Evolutionary conservation across 129 eudicot genomes (phyloP), one percentile per base, ranked within the genome.

Genomic region (Heracleum sosnowskyi): DNA sequence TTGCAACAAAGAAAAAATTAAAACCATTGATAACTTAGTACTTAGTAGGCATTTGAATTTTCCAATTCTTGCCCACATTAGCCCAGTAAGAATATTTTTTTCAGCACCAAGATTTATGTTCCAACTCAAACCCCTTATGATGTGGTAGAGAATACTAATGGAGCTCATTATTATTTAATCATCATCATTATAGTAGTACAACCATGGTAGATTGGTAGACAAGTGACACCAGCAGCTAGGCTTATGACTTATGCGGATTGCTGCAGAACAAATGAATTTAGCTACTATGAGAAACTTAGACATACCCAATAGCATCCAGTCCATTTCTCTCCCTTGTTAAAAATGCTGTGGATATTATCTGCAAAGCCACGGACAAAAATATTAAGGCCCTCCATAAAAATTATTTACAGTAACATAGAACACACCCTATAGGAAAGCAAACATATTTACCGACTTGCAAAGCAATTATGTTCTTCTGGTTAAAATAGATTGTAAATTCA

Each of bases 231-330:
- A 7, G 18, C 11, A 28, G 55, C 55, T 42, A 28, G 35, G 33
- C 13, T 31, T 8, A 73, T 13, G 33, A 22, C 13, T 31, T 8
- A 73, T 13, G 33, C 9, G 77, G 17, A 29, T 24, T 42, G 72
- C 33, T 44, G 37, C 57, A 42, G 13, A 73, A n/a, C 20, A 82
- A n/a, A 69, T 11, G 45, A 73, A 24, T 36, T 18, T 36, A 15
- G 77, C 34, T 35, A 46, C 40, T 49, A 63, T 16, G 74, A 63
- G 74, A 34, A 73, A 44, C 36, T 36, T 46, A 9, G 47, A 60
- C 80, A 79, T 90, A 92, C 97, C 98, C 97, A 95, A 70, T 88
- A 95, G 42, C 96, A 86, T 81, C 89, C 90, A 16, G 98, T 95
- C 98, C 97, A 95, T 85, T 84, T 70, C 33, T 82, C 83, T 45